These are phyloP conservation scores for Sclerospora graminicola DNA, from an alignment of 352 stramenopile genomes.

Conservation along the genomic window DNA sequence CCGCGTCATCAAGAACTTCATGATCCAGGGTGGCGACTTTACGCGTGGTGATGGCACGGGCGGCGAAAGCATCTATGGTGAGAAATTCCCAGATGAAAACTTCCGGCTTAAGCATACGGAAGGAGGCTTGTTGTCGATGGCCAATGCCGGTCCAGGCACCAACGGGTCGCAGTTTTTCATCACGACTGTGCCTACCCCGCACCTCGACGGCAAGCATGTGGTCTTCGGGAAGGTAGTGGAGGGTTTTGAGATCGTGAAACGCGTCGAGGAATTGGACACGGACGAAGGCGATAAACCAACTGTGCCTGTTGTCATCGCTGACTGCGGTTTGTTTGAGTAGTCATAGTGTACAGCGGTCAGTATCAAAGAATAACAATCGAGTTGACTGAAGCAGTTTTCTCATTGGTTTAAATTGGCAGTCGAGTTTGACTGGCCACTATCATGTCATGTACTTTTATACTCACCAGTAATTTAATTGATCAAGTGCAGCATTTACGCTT, in stretches of 20 bases:
- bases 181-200: constrained; percentile 88
- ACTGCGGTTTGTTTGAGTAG: constrained; percentile 89
- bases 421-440: constrained; percentile 28
- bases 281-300: constrained; percentile 88
- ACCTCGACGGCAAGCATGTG: constrained; percentile 97
- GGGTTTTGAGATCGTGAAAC: constrained; percentile 87
- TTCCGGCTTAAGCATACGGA: constrained; percentile 96
- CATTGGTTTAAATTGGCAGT: constrained; percentile 24
- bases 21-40: constrained; percentile 95
- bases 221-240: constrained; percentile 94
- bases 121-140: constrained; percentile 92
- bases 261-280: constrained; percentile 86
- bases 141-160: constrained; percentile 92
- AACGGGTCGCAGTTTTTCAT: constrained; percentile 98
- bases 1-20: constrained; percentile 94
- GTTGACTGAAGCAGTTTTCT: background rate
- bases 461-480: constrained; percentile 33
- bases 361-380: no score
- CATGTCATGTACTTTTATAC: constrained; percentile 3
- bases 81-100: constrained; percentile 97
- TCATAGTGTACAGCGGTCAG: no score
- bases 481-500: no score
- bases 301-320: constrained; percentile 88
- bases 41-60: constrained; percentile 92
- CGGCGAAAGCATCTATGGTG: constrained; percentile 90